Conservation (phyloP, 2,329 filamentous ascomycete genomes). For the Acrocalymma vagum region DNA sequence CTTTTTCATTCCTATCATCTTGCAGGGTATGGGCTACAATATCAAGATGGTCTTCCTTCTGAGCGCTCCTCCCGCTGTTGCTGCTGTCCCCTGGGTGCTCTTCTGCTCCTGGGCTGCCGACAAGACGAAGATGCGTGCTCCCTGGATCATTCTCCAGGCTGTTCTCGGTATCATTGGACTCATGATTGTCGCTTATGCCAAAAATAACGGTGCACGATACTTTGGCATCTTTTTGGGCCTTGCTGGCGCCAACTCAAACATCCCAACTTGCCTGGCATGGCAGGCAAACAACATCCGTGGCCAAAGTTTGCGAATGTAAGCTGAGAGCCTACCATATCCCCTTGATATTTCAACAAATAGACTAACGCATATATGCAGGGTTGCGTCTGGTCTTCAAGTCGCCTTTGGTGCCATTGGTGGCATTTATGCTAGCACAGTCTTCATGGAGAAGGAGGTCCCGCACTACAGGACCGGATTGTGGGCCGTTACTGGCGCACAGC, state of each 20-base stretch:
- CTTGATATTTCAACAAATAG: neutral
- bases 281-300: conserved; percentile 34
- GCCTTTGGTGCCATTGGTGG: conserved; percentile 41
- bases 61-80: conserved; percentile 32
- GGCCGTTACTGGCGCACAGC: conserved; percentile 30
- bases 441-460: conserved; percentile 38
- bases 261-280: conserved; percentile 63
- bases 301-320: conserved; percentile 22
- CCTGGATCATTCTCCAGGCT: conserved; percentile 30
- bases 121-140: conserved; percentile 24
- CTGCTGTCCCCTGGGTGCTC: conserved; percentile 30
- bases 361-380: conserved; percentile 14
- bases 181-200: conserved; percentile 53
- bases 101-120: conserved; percentile 30
- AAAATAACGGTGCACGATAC: conserved; percentile 51
- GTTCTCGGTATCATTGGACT: conserved; percentile 56
- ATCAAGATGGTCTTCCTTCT: conserved; percentile 29
- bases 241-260: conserved; percentile 60
- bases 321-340: too few species aligned
- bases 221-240: conserved; percentile 58
- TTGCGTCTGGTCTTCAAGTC: conserved; percentile 40
- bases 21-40: conserved; percentile 31
- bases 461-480: conserved; percentile 33
- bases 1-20: conserved; percentile 34
- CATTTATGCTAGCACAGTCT: conserved; percentile 38